Evolutionary conservation across 441 rosid species (phyloP).

Genomic region (Adansonia madagascariensis): DNA sequence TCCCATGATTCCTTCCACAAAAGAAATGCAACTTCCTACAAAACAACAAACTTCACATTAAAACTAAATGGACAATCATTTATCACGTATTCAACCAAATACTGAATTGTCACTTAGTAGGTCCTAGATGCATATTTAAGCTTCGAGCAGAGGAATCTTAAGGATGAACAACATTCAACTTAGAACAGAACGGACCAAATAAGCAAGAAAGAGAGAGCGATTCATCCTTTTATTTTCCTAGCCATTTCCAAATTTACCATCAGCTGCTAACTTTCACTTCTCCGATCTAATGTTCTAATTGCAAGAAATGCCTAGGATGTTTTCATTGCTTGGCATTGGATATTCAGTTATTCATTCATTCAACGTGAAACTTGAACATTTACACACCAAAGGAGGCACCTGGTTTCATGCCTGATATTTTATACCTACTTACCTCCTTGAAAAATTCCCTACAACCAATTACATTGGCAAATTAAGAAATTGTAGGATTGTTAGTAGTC

Average conservation of each 20-base stretch:
- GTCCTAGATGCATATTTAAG: slow-evolving; percentile 14
- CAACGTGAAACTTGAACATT: slow-evolving; percentile 2
- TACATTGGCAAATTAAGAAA: slow-evolving; percentile 7
- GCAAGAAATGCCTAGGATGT: not conserved
- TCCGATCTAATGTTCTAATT: slow-evolving; percentile 8
- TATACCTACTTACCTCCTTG: slow-evolving; percentile 16
- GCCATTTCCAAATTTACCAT: slow-evolving; percentile 6
- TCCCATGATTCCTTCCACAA: slow-evolving; percentile 99
- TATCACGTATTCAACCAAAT: slow-evolving; percentile 3
- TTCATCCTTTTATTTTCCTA: not conserved
- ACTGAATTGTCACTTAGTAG: slow-evolving; percentile 4
- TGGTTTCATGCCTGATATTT: slow-evolving; percentile 8
- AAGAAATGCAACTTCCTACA: slow-evolving; percentile 92
- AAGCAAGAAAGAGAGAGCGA: not conserved
- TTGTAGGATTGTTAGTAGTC: not conserved
- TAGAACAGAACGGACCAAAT: slow-evolving; percentile 1
- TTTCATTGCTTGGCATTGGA: slow-evolving; percentile 10
- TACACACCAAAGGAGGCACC: slow-evolving; percentile 6
- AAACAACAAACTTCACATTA: slow-evolving; percentile 24
- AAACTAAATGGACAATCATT: slow-evolving; percentile 10
- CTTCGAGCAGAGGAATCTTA: slow-evolving; percentile 6
- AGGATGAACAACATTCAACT: not conserved
- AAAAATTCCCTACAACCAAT: not conserved
- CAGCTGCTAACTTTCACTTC: not conserved
- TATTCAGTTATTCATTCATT: slow-evolving; percentile 20